These are phyloP conservation scores for Ganoderma lingzhi DNA, from an alignment of 1,284 basidiomycete species.

Conservation along the genomic window DNA sequence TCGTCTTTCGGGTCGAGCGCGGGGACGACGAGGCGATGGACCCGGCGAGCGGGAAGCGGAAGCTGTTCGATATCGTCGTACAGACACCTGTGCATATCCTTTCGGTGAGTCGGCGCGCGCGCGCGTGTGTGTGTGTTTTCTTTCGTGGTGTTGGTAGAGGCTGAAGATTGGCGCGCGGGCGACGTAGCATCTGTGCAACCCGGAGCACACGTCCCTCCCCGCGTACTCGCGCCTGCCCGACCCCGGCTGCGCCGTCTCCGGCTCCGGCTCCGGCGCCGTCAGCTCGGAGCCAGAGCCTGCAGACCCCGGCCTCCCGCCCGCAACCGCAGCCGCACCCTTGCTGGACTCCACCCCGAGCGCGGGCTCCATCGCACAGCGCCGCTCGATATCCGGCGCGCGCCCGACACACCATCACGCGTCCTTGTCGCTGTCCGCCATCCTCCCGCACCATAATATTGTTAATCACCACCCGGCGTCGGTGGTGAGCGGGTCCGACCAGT, in stretches of 20 bases:
- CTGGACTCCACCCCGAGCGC: background rate
- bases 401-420: background rate
- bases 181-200: conserved; percentile 78
- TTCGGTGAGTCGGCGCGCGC: conserved; percentile 62
- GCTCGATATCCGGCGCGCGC: background rate
- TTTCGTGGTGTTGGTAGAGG: too few relatives aligned
- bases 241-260: background rate
- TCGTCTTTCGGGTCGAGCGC: conserved; percentile 86
- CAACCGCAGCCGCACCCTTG: conserved; percentile 13
- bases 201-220: conserved; percentile 81
- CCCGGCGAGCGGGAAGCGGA: conserved; percentile 72
- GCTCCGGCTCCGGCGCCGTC: background rate
- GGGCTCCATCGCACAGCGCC: background rate
- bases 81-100: conserved; percentile 84
- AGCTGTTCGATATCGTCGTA: conserved; percentile 92
- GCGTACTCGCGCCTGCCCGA: conserved; percentile 56
- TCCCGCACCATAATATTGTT: background rate
- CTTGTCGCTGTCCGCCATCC: background rate
- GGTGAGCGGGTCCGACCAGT: background rate
- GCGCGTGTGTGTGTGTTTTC: too few relatives aligned
- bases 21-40: conserved; percentile 76
- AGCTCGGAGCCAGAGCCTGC: background rate
- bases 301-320: conserved; percentile 9
- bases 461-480: background rate
- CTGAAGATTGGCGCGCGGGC: background rate